Conservation (phyloP, 371 early-diverging fungal genomes). For the Mortierella sp. region DNA sequence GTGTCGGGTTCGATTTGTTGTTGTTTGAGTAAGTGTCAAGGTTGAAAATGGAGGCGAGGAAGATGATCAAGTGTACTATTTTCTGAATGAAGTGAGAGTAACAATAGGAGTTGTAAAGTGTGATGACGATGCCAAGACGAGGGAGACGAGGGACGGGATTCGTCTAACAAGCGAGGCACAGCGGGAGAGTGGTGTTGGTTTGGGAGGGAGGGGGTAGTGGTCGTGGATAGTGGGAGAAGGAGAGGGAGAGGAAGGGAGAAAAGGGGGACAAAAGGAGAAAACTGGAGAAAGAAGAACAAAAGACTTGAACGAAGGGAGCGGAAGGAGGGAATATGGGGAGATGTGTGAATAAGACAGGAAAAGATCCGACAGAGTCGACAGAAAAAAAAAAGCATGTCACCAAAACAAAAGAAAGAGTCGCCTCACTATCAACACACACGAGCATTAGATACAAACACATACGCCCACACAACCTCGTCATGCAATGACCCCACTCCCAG, state of each 20-base stretch:
- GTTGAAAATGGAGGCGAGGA: no score
- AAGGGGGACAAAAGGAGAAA: not conserved
- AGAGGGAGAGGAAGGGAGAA: not conserved
- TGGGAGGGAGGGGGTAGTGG: not conserved
- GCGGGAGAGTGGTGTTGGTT: not conserved
- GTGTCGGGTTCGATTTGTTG: not conserved
- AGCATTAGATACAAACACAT: not conserved
- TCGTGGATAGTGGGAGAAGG: not conserved
- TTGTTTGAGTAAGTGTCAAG: not conserved
- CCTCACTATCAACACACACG: not conserved
- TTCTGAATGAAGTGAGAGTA: not conserved
- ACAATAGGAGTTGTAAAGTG: not conserved
- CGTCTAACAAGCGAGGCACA: not conserved
- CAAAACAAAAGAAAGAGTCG: no score
- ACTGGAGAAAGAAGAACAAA: not conserved
- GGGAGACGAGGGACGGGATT: not conserved
- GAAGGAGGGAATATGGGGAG: not conserved
- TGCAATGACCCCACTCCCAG: not conserved
- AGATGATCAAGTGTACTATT: no score
- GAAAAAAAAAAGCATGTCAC: not conserved
- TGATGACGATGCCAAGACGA: slow-evolving; percentile 8
- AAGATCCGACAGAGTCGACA: not conserved
- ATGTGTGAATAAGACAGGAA: not conserved
- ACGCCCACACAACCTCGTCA: not conserved
- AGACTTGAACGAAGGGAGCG: not conserved